Evolutionary conservation across 176 grass and related monocot species (phyloP).

Genomic region (Rhynchospora tenuis): DNA sequence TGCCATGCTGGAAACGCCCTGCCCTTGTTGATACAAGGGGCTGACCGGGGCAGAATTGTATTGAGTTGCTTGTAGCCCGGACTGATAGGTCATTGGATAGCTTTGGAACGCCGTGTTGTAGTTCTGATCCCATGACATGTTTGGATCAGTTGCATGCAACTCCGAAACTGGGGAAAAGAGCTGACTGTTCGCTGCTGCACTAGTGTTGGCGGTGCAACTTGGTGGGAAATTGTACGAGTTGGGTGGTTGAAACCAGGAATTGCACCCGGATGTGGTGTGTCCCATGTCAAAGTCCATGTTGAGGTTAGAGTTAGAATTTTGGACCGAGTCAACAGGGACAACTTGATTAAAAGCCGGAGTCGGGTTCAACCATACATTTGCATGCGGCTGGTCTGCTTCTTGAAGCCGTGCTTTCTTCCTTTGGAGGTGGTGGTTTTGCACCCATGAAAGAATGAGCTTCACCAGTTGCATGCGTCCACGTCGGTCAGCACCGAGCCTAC

Average conservation of each 20-base stretch:
- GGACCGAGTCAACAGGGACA: background rate
- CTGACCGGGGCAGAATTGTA: slow-evolving; percentile 25
- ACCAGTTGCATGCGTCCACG: slow-evolving; percentile 72
- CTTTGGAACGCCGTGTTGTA: slow-evolving; percentile 3
- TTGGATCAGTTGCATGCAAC: slow-evolving; percentile 38
- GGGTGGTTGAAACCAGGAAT: slow-evolving; percentile 30
- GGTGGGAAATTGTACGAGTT: slow-evolving; percentile 40
- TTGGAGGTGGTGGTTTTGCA: slow-evolving; percentile 80
- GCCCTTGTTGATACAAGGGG: slow-evolving; percentile 23
- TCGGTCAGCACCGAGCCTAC: slow-evolving; percentile 52
- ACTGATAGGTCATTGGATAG: slow-evolving; percentile 26
- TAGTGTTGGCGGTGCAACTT: slow-evolving; percentile 39
- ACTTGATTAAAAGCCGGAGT: background rate
- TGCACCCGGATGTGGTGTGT: slow-evolving; percentile 28
- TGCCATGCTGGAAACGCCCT: slow-evolving; percentile 28
- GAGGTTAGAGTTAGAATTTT: slow-evolving; percentile 50
- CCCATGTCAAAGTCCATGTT: slow-evolving; percentile 6
- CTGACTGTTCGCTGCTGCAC: slow-evolving; percentile 52
- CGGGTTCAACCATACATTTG: slow-evolving; percentile 18
- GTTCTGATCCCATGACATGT: slow-evolving; percentile 48
- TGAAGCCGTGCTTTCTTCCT: slow-evolving; percentile 37
- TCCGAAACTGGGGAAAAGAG: slow-evolving; percentile 50
- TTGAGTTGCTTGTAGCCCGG: slow-evolving; percentile 32
- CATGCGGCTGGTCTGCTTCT: slow-evolving; percentile 7
- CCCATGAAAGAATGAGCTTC: slow-evolving; percentile 91